These are phyloP conservation scores for Plasmodium vivax DNA, from an alignment of 169 alveolate genomes.

Conservation along the genomic window DNA sequence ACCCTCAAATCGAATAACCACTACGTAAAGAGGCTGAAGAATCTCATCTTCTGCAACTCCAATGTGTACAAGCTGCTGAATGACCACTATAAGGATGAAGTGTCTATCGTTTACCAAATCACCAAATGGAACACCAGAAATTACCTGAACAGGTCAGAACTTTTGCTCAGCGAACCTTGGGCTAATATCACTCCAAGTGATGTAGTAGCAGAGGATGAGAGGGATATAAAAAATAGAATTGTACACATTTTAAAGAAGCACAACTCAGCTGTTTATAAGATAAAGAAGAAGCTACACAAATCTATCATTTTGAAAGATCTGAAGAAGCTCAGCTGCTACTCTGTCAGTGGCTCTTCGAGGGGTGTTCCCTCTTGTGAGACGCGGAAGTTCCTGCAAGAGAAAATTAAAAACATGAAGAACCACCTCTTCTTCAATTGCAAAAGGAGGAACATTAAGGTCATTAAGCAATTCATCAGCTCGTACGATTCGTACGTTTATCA, in stretches of 20 bases:
- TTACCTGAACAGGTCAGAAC: slow-evolving; percentile 22
- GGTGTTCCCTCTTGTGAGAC: neutral
- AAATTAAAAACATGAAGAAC: neutral
- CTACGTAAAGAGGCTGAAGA: slow-evolving; percentile 38
- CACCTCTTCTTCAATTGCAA: slow-evolving; percentile 7
- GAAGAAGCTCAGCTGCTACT: slow-evolving; percentile 14
- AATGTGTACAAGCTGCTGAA: slow-evolving; percentile 34
- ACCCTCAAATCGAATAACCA: slow-evolving; percentile 33
- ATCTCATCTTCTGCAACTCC: slow-evolving; percentile 50
- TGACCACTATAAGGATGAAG: slow-evolving; percentile 40
- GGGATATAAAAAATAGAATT: slow-evolving; percentile 11
- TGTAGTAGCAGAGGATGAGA: neutral
- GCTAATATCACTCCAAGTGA: neutral
- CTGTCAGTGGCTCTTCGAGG: neutral
- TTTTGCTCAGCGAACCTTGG: slow-evolving; percentile 5
- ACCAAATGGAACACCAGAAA: slow-evolving; percentile 47
- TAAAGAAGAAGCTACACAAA: slow-evolving; percentile 47
- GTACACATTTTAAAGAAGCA: slow-evolving; percentile 28
- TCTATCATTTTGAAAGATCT: slow-evolving; percentile 46
- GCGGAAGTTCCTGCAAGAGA: neutral
- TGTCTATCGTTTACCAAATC: slow-evolving; percentile 29
- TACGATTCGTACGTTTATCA: slow-evolving; percentile 64
- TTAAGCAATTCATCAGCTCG: slow-evolving; percentile 61
- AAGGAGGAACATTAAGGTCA: slow-evolving; percentile 16
- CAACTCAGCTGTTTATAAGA: slow-evolving; percentile 38